Base-by-base conservation (phyloP, 257 asterid genomes). In the Petunia secreta region DNA sequence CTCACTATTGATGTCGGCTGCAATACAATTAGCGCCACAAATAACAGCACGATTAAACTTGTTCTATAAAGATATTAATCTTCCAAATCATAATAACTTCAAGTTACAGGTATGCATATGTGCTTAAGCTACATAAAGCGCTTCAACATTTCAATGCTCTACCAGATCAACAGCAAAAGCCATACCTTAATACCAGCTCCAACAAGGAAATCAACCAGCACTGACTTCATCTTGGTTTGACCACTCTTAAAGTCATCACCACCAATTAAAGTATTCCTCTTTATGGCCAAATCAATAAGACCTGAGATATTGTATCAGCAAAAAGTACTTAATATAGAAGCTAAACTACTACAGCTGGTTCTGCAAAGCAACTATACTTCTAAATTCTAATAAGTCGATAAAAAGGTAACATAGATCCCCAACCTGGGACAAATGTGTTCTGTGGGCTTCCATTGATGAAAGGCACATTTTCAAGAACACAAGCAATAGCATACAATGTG, bases 201-300 rank as follows among this genome's bases (percentile, higher is more conserved):
- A 71, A 96, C 99, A 11, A 95, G 98, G 87, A 95, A 95, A 87
- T 95, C 99, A 41, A 95, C 99, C 5, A 96, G 94, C 75, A 92
- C 99, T 0, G 99, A 96, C 78, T 96, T 96, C 99, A 96, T 96
- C 88, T 96, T 96, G 34, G 99, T 96, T 76, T 96, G 99, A 10
- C 99, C 99, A 80, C 99, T 96, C 93, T 96, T 96, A 83, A 96
- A 96, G 53, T 96, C 99, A 79, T 96, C 98, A 46, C 99, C 99
- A 75, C 97, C 99, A 7, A 96, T 96, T 88, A 93, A 89, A 78
- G 92, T 85, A 87, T 96, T 96, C 86, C 90, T 87, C 77, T 85
- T 84, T 65, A 93, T 94, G 34, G 99, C 98, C 91, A 94, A 76
- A 71, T 96, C 97, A 83, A 96, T 91, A 75, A 96, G 85, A 64